Percentiles rank a stretch among this genome's conserved stretches.
phyloP scores from a whole-genome alignment of 805 yeast species.

The Candida caryicola region DNA sequence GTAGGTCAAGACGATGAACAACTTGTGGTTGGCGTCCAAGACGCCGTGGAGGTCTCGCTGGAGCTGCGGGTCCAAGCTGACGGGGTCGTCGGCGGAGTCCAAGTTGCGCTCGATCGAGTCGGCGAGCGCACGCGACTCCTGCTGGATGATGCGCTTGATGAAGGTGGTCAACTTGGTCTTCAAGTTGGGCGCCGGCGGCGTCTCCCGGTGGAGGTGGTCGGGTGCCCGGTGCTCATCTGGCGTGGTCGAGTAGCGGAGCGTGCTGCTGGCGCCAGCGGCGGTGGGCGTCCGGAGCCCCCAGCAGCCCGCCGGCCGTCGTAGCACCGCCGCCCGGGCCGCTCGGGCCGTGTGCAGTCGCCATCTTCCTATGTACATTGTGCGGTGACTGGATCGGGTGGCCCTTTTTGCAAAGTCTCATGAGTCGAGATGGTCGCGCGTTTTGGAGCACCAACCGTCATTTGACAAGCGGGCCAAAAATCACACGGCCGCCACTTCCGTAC shows the following conservation, averaged over 20 bases:
- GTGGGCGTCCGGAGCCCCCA: neutral
- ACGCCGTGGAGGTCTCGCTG: conserved; percentile 17
- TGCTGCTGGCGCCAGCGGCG: neutral
- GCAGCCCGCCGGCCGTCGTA: neutral
- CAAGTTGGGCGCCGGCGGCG: neutral
- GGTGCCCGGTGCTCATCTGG: too few species aligned
- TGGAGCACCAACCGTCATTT: too few species aligned
- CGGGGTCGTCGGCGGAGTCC: neutral
- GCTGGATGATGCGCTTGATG: conserved; percentile 9
- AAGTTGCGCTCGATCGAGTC: conserved; percentile 9
- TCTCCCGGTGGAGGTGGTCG: neutral
- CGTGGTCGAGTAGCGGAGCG: too few species aligned
- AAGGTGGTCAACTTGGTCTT: conserved; percentile 7
- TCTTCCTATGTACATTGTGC: conserved; percentile 2
- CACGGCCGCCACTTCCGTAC: too few species aligned
- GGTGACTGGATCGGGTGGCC: too few species aligned
- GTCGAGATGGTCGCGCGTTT: too few species aligned
- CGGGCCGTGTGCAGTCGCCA: conserved; percentile 1
- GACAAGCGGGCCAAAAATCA: too few species aligned
- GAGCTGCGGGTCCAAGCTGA: conserved; percentile 12
- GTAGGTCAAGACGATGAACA: conserved; percentile 27
- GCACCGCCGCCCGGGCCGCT: neutral
- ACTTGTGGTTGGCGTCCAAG: conserved; percentile 28
- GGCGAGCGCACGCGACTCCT: conserved; percentile 10
- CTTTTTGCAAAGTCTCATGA: too few species aligned